Evolutionary conservation across 768 basidiomycete genomes (phyloP).

Genomic region (Hygrocybe punicea): DNA sequence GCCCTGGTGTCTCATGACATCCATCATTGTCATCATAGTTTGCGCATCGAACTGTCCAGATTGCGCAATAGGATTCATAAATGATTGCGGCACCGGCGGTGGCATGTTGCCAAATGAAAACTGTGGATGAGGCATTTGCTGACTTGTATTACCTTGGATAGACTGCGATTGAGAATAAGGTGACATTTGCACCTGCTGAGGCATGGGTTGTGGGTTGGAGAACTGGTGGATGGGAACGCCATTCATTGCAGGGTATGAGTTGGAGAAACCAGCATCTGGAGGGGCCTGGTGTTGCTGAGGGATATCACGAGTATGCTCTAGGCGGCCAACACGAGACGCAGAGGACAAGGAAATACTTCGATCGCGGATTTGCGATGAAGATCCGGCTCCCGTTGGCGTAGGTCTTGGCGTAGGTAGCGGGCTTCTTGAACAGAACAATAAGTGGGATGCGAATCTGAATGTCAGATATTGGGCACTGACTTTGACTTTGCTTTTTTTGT

Average conservation of each 20-base stretch:
- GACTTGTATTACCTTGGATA: not conserved
- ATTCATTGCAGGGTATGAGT: not conserved
- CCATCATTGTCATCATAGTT: conserved; percentile 8
- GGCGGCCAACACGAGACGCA: not conserved
- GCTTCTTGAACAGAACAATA: conserved; percentile 44
- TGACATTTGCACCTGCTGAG: not conserved
- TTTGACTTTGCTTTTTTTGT: conserved; percentile 28
- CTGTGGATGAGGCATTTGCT: not conserved
- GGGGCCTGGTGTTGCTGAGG: not conserved
- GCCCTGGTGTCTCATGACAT: conserved; percentile 10
- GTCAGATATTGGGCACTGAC: conserved; percentile 36
- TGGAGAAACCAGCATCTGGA: not conserved
- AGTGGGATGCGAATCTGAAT: conserved; percentile 7
- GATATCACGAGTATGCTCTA: not conserved
- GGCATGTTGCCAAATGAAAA: not conserved
- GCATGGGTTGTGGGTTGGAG: not conserved
- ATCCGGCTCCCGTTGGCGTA: conserved; percentile 43
- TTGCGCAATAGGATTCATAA: not conserved
- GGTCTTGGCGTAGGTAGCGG: conserved; percentile 60
- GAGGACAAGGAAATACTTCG: conserved; percentile 1
- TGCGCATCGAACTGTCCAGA: not conserved
- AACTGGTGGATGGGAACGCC: not conserved
- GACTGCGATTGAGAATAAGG: not conserved
- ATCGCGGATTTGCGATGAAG: not conserved
- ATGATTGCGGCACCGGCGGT: not conserved